Conservation (phyloP, 2,329 filamentous ascomycete genomes). For the Talaromyces albobiverticillius region DNA sequence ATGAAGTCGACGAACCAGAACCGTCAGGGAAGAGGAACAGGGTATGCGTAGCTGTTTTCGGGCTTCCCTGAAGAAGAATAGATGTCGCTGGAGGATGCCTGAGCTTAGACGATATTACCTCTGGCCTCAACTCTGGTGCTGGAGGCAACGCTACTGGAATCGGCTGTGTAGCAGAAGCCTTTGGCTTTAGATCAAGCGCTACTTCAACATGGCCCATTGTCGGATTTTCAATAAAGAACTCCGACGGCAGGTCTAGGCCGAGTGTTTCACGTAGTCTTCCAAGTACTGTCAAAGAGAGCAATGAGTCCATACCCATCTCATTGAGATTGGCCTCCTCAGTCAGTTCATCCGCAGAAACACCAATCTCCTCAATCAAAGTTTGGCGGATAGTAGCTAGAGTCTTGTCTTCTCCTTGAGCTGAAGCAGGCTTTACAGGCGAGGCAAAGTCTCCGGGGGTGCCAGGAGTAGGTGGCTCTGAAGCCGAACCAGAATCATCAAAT, state of each 20-base stretch:
- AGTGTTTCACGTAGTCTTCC: constrained; percentile 44
- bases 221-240: constrained; percentile 45
- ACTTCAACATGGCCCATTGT: constrained; percentile 39
- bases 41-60: constrained; percentile 40
- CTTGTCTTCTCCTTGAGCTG: constrained; percentile 27
- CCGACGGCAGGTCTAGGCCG: constrained; percentile 40
- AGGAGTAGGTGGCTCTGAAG: constrained; percentile 33
- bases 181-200: constrained; percentile 38
- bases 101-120: constrained; percentile 16
- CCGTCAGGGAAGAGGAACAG: constrained; percentile 46
- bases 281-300: constrained; percentile 45
- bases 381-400: constrained; percentile 37
- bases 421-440: constrained; percentile 25
- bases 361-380: constrained; percentile 44
- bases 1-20: constrained; percentile 47
- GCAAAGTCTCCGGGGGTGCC: constrained; percentile 31
- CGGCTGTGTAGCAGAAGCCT: constrained; percentile 19
- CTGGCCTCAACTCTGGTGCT: constrained; percentile 23
- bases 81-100: constrained; percentile 40
- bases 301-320: constrained; percentile 46
- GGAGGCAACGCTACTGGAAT: constrained; percentile 15
- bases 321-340: constrained; percentile 38
- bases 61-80: constrained; percentile 42
- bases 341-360: constrained; percentile 40
- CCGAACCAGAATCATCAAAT: constrained; percentile 24